Evolutionary conservation across 2,329 filamentous ascomycete species (phyloP), one percentile per base, ranked within the genome.

Genomic region (Sporothrix pallida): DNA sequence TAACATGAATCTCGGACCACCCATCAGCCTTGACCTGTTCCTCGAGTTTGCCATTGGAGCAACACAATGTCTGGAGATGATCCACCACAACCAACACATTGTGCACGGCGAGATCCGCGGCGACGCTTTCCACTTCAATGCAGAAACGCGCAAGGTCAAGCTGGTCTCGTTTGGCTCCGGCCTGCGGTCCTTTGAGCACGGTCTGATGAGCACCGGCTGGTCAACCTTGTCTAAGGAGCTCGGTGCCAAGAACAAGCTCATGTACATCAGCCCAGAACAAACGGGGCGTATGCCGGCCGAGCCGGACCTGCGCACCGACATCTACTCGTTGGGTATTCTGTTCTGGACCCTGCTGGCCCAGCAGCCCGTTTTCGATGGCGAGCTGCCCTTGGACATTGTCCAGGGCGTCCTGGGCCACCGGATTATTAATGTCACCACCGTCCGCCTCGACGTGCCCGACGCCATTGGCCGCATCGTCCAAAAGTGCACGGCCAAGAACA

Each of bases 191-290:
- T 98, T 98, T 77, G 95, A 98, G 81, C 93, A 97, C 82, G 93
- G 95, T 4, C 85, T 98, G 69, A 91, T 89, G 8, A 95, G 93
- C 78, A 91, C 92, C 23, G 94, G 94, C 48, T 98, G 95, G 95
- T 93, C 92, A 12, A 88, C 88, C 0, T 83, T 98, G 10, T 95
- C 93, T 13, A 91, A 92, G 74, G 93, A 98, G 80, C 83, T 94
- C 8, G 95, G 95, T 1, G 93, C 94, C 56, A 94, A 94, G 82
- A 91, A 95, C 79, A 97, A 97, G 82, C 85, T 98, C 23, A 90
- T 95, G 70, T 98, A 94, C 80, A 97, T 98, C 80, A 95, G 94
- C 65, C 95, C 95, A 0, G 95, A 98, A 80, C 95, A 98, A 84
- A 98, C 95, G 2, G 95, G 95, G 15, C 91, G 95, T 23, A 92